A percentile compares a stretch with the other conserved stretches of the same genome.
phyloP scores from a whole-genome alignment of 805 yeast species.

The Blastobotrys terrestris region DNA sequence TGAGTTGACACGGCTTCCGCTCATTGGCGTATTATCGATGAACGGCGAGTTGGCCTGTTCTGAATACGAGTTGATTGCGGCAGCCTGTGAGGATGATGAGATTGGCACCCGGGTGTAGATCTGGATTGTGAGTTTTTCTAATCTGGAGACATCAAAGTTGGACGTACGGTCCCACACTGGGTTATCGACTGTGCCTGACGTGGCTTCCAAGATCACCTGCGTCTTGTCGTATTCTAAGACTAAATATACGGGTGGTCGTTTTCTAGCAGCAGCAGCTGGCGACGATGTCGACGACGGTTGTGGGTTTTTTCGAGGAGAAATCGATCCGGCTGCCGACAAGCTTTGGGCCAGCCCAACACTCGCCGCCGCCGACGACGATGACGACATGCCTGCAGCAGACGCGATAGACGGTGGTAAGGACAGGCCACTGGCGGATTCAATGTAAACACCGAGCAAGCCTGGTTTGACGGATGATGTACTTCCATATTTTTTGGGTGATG shows the following conservation, averaged over 20 bases:
- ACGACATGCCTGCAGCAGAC: not conserved
- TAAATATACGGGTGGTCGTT: conserved; percentile 61
- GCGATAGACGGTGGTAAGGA: conserved; percentile 49
- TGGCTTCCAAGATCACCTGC: conserved; percentile 81
- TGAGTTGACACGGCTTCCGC: not conserved
- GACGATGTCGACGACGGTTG: conserved; percentile 2
- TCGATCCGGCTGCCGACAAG: not conserved
- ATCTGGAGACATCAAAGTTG: conserved; percentile 78
- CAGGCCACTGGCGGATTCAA: conserved; percentile 63
- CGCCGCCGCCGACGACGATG: not conserved
- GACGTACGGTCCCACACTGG: conserved; percentile 88
- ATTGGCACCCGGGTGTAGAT: conserved; percentile 65
- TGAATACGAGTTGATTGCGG: conserved; percentile 7
- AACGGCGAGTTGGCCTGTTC: conserved; percentile 3
- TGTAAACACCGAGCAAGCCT: conserved; percentile 71
- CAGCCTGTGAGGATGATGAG: conserved; percentile 26
- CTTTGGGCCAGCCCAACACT: not conserved
- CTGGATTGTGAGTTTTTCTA: conserved; percentile 64
- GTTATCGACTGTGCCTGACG: conserved; percentile 67
- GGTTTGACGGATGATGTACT: conserved; percentile 37
- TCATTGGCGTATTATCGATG: not conserved
- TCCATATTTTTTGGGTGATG: not conserved
- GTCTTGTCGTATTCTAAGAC: conserved; percentile 94
- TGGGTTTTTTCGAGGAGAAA: conserved; percentile 8
- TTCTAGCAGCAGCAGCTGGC: conserved; percentile 1